Percentiles rank a stretch among this genome's conserved stretches.
Conservation (phyloP, 768 basidiomycete genomes). For the Pulveroboletus sp. region DNA sequence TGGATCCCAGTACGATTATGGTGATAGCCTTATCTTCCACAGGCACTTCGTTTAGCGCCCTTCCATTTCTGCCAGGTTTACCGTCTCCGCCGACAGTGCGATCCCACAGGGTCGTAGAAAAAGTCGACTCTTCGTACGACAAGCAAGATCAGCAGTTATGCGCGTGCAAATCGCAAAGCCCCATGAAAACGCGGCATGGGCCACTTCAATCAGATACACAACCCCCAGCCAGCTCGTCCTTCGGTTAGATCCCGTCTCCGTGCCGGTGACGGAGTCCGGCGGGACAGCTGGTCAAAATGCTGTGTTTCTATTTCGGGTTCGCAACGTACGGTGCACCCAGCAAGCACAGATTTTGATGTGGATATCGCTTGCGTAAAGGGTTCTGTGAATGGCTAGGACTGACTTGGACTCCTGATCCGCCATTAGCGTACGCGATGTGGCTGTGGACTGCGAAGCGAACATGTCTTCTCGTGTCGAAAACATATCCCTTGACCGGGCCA, state of each 20-base stretch:
- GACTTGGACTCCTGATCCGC: too few relatives aligned
- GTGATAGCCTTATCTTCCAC: neutral
- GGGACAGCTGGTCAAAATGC: neutral
- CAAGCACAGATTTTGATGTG: too few relatives aligned
- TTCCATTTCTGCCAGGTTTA: neutral
- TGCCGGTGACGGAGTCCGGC: slow-evolving; percentile 4
- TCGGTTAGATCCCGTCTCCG: slow-evolving; percentile 2
- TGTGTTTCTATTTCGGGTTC: slow-evolving; percentile 1
- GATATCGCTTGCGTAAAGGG: too few relatives aligned
- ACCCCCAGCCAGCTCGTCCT: too few relatives aligned
- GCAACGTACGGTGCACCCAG: too few relatives aligned
- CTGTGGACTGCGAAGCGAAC: neutral
- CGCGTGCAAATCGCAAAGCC: neutral
- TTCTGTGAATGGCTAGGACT: too few relatives aligned
- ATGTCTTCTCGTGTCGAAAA: too few relatives aligned
- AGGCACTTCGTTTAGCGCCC: neutral
- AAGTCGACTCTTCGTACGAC: neutral
- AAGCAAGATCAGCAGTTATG: neutral
- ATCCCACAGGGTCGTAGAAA: neutral
- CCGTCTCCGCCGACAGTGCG: neutral
- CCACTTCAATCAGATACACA: too few relatives aligned
- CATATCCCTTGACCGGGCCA: neutral
- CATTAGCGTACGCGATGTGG: neutral
- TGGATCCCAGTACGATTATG: too few relatives aligned
- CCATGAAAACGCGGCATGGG: neutral